phyloP scores from a whole-genome alignment of 495 filamentous ascomycete species.

The Cercophora samala region DNA sequence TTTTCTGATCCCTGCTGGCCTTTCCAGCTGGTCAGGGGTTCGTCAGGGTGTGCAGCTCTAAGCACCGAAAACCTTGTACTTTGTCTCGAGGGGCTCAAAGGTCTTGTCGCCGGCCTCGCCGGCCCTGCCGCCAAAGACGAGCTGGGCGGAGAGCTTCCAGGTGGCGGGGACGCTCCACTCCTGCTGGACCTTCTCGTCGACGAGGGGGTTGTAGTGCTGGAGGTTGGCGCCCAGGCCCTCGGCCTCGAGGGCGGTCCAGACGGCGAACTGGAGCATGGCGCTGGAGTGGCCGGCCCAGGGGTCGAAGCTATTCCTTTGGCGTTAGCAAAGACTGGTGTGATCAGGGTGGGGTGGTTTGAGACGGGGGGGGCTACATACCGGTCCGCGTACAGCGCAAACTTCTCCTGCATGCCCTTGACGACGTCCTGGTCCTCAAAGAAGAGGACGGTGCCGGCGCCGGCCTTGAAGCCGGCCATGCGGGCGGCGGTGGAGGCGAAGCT shows the following conservation, averaged over 20 bases:
- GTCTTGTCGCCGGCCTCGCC: slow-evolving; percentile 53
- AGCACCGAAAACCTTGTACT: slow-evolving; percentile 47
- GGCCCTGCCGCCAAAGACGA: slow-evolving; percentile 58
- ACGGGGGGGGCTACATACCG: slow-evolving; percentile 11
- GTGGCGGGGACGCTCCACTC: slow-evolving; percentile 56
- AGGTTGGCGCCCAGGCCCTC: slow-evolving; percentile 71
- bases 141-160: slow-evolving; percentile 60
- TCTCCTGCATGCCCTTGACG: slow-evolving; percentile 50
- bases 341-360: no score
- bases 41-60: slow-evolving; percentile 27
- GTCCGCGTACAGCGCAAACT: slow-evolving; percentile 57
- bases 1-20: no score
- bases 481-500: slow-evolving; percentile 46
- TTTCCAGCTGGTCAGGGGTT: no score
- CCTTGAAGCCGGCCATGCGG: slow-evolving; percentile 52
- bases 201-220: slow-evolving; percentile 70
- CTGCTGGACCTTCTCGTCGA: slow-evolving; percentile 55
- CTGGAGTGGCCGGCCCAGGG: slow-evolving; percentile 58
- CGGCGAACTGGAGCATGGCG: slow-evolving; percentile 64
- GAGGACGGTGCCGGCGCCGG: slow-evolving; percentile 58
- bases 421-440: slow-evolving; percentile 61
- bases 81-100: slow-evolving; percentile 53
- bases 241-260: slow-evolving; percentile 65
- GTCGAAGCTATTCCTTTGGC: slow-evolving; percentile 47
- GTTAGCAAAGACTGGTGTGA: not conserved